Evolutionary conservation across 2,329 filamentous ascomycete species (phyloP), one percentile per base, ranked within the genome.

Genomic region (Fusarium decemcellulare): DNA sequence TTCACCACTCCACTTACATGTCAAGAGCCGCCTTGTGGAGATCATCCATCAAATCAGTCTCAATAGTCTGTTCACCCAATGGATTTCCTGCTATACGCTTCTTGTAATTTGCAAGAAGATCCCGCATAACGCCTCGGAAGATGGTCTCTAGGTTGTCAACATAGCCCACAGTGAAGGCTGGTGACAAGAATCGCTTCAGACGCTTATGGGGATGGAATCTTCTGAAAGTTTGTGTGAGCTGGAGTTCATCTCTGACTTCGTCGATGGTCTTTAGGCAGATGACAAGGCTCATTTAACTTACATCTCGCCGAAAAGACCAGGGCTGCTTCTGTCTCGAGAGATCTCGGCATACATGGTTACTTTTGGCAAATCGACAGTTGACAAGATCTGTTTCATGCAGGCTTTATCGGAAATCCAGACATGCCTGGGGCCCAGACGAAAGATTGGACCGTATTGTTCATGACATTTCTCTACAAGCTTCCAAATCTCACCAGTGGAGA

Each of bases 271-370:
- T n/a, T n/a, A n/a, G n/a, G n/a, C n/a, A n/a, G n/a, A n/a, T n/a
- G n/a, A n/a, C n/a, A n/a, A n/a, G 23, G 18, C 9, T 52, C 12
- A 23, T 29, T 12, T 9, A 40, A 29, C 50, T 40, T 30, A 53
- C 50, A 53, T 53, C 18, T 53, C 50, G 11, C 50, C 50, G 36
- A 53, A 53, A 8, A 53, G 4, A 7, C 50, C 50, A 12, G 50
- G 50, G n/a, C 34, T 53, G 34, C 10, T 14, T 16, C 27, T 53
- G 11, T 53, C 50, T 18, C 50, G 50, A n/a, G 34, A 53, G 11
- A 53, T 53, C 34, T 53, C 50, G 18, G 50, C 50, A 30, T 53
- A 53, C 34, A 53, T 53, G 16, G 34, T 36, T n/a, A 53, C 50
- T 29, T 53, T 53, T 27, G 50, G 50, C 6, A 53, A n/a, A n/a